Evolutionary conservation across 805 yeast genomes (phyloP), one percentile per base, ranked within the genome.

Genomic region (Brettanomyces anomalus): DNA sequence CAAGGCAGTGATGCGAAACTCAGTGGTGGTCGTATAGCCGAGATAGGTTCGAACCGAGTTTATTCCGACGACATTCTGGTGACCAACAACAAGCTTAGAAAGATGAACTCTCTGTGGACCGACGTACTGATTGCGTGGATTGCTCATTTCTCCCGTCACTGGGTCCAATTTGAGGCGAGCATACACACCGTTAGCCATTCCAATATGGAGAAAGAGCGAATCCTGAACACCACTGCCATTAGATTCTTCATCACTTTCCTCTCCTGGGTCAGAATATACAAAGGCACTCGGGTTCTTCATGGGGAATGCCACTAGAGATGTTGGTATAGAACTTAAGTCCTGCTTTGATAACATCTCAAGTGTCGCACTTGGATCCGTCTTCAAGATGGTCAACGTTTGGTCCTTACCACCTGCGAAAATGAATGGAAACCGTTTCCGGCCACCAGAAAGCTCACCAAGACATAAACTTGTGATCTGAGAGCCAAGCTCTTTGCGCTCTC

Each of bases 151-250:
- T 3, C 95, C 96, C 3, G 81, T 67, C 4, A 64, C 52, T 0
- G 57, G 54, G 53, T 84, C 86, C 33, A 88, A 51, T 5, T 65
- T 61, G 0, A 86, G 74, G 15, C 81, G 66, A 2, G 80, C 79
- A 61, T 82, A 86, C 1, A 89, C 76, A 17, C 97, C 97, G 58
- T 79, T 85, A n/a, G 65, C 72, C 68, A 88, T 70, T 2, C 97
- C 97, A 40, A 87, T 72, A 59, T 88, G 94, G 10, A 85, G 70
- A 45, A 64, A 69, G 3, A 65, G 44, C 13, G 43, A 39, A 5
- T n/a, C 30, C n/a, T 16, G 18, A 5, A 43, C 35, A 24, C 6
- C 10, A 7, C 28, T 24, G 28, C 28, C 10, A 7, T 24, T 11
- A 6, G 38, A 41, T 32, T 43, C 48, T 34, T 15, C 49, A 10